Percentiles rank a stretch among this genome's conserved stretches.
These are phyloP conservation scores for Rhodotorula sp. DNA, from an alignment of 1,284 basidiomycete genomes.

Conservation along the genomic window DNA sequence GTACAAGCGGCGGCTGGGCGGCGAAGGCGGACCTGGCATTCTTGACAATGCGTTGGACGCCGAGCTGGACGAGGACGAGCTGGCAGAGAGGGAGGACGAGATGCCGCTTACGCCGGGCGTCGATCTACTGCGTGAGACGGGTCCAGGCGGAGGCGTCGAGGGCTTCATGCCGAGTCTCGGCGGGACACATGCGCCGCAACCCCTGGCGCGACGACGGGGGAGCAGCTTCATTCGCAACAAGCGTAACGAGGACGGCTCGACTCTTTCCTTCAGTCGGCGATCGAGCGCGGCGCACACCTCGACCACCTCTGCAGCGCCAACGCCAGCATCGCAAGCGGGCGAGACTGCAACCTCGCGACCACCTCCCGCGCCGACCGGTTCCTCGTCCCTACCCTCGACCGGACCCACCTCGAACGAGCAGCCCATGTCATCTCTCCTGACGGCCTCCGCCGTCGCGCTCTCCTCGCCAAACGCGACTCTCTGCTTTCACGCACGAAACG, in stretches of 20 bases:
- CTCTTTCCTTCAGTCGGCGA: not conserved
- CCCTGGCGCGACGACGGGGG: constrained; percentile 30
- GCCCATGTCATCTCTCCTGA: constrained; percentile 54
- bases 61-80: not conserved
- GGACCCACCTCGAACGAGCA: constrained; percentile 9
- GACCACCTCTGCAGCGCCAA: constrained; percentile 31
- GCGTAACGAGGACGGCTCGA: constrained; percentile 12
- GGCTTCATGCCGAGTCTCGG: constrained; percentile 41
- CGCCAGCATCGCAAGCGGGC: constrained; percentile 35
- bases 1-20: constrained; percentile 1
- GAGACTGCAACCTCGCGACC: not conserved
- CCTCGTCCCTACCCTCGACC: not conserved
- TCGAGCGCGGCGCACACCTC: not conserved
- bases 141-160: constrained; percentile 28
- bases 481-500: constrained; percentile 91
- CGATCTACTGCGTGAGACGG: constrained; percentile 36
- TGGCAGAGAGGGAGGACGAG: constrained; percentile 10
- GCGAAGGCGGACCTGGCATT: constrained; percentile 17
- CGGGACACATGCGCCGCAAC: constrained; percentile 35
- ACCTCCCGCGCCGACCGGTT: not conserved
- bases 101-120: constrained; percentile 38
- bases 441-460: constrained; percentile 75
- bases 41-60: constrained; percentile 25
- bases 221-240: constrained; percentile 33
- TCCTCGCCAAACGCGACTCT: constrained; percentile 76